Percentiles rank a stretch among this genome's conserved stretches.
phyloP scores from a whole-genome alignment of 2,329 filamentous ascomycete species.

The Trichoderma aggressivum region DNA sequence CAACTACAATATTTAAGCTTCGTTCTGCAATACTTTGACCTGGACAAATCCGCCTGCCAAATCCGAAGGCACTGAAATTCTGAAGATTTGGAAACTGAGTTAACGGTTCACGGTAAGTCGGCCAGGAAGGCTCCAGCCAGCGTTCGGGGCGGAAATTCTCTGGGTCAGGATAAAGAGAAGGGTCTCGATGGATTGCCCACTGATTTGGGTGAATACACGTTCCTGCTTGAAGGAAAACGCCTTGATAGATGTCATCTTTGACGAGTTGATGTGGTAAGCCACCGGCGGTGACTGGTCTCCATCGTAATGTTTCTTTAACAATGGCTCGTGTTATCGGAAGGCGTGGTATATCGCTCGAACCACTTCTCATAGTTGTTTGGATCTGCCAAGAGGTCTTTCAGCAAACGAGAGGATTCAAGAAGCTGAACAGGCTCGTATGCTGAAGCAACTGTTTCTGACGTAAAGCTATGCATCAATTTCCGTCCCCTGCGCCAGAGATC shows the following conservation, averaged over 20 bases:
- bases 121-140: constrained; percentile 60
- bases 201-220: neutral
- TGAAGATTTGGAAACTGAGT: constrained; percentile 58
- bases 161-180: constrained; percentile 59
- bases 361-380: neutral
- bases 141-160: constrained; percentile 60
- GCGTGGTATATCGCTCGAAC: constrained; percentile 34
- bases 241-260: constrained; percentile 47
- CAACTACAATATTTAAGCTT: neutral
- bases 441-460: neutral
- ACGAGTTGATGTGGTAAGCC: constrained; percentile 44
- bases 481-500: constrained; percentile 3
- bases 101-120: constrained; percentile 63
- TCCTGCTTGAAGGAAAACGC: constrained; percentile 45
- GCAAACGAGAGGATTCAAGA: neutral
- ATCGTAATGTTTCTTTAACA: constrained; percentile 57
- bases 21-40: constrained; percentile 6
- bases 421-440: neutral
- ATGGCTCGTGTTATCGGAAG: constrained; percentile 54
- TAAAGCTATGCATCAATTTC: neutral
- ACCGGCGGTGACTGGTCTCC: constrained; percentile 49
- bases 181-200: constrained; percentile 55
- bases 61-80: constrained; percentile 47
- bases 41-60: neutral
- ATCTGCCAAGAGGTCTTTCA: neutral